These are phyloP conservation scores for Colletotrichum plurivorum DNA, from an alignment of 2,329 filamentous ascomycete species.

Conservation along the genomic window DNA sequence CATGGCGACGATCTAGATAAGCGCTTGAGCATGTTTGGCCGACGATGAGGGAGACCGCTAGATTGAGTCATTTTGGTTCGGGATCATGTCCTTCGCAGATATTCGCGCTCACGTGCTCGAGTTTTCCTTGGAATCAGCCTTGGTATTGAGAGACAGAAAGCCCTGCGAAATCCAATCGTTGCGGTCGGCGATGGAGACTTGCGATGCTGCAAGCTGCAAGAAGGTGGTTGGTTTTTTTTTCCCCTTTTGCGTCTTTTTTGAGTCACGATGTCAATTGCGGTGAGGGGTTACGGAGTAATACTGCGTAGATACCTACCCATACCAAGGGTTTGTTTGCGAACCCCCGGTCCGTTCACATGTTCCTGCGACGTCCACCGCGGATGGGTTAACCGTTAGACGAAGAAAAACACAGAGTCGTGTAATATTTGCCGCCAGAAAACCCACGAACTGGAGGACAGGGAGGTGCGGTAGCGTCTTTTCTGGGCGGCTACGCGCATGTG, in stretches of 20 bases:
- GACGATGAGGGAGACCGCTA: neutral
- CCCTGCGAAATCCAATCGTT: neutral
- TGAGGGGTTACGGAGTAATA: neutral
- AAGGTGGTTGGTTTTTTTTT: neutral
- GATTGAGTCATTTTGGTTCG: neutral
- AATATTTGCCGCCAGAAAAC: too few relatives aligned
- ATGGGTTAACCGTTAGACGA: neutral
- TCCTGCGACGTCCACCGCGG: too few relatives aligned
- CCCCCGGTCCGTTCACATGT: neutral
- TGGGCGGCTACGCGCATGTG: slow-evolving; percentile 29
- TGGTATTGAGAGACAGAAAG: neutral
- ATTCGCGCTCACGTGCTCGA: neutral
- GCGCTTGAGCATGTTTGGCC: too few relatives aligned
- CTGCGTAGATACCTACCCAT: too few relatives aligned
- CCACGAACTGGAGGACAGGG: neutral
- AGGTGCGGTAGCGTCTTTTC: slow-evolving; percentile 25
- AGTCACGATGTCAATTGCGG: neutral
- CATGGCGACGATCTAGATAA: neutral
- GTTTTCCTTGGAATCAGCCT: neutral
- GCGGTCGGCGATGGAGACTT: neutral
- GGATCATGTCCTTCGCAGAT: neutral
- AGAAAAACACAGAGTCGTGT: neutral
- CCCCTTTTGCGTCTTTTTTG: neutral
- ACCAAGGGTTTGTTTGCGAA: neutral
- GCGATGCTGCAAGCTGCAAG: neutral